phyloP scores from a whole-genome alignment of 2,329 filamentous ascomycete species.

The Fusarium dimerum region DNA sequence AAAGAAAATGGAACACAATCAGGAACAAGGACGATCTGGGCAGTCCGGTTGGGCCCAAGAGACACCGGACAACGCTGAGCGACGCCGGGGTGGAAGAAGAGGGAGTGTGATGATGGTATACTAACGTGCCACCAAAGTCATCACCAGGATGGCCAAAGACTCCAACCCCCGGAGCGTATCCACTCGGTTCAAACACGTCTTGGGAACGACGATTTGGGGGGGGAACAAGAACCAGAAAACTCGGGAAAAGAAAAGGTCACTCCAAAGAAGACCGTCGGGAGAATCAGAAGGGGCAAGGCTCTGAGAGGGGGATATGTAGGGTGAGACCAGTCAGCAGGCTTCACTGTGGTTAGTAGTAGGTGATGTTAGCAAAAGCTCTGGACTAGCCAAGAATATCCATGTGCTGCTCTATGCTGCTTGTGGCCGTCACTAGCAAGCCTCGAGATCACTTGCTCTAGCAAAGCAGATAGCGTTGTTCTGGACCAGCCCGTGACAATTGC shows the following conservation, averaged over 20 bases:
- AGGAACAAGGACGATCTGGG: conserved; percentile 35
- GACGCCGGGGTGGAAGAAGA: conserved; percentile 30
- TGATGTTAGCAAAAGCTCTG: no score
- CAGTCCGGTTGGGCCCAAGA: conserved; percentile 29
- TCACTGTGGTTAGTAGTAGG: no score
- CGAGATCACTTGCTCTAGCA: conserved; percentile 15
- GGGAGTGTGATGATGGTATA: conserved; percentile 31
- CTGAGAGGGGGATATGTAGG: conserved; percentile 29
- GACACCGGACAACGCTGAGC: conserved; percentile 30
- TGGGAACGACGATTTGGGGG: conserved; percentile 13
- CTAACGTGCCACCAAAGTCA: conserved; percentile 39
- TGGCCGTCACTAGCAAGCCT: conserved; percentile 18
- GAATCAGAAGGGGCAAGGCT: conserved; percentile 22
- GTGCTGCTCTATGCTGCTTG: conserved; percentile 12
- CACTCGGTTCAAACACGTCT: conserved; percentile 10
- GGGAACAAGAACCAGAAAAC: conserved; percentile 24
- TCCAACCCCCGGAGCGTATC: conserved; percentile 29
- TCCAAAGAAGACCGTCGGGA: conserved; percentile 20
- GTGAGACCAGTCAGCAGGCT: conserved; percentile 18
- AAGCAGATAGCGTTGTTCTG: conserved; percentile 21
- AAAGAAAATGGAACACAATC: conserved; percentile 37
- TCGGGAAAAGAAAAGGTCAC: conserved; percentile 21
- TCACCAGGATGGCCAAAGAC: conserved; percentile 30
- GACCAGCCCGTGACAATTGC: conserved; percentile 9
- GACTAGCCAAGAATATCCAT: no score